These are phyloP conservation scores for Chaetomium cochliodes DNA, from an alignment of 495 filamentous ascomycete genomes.

Conservation along the genomic window DNA sequence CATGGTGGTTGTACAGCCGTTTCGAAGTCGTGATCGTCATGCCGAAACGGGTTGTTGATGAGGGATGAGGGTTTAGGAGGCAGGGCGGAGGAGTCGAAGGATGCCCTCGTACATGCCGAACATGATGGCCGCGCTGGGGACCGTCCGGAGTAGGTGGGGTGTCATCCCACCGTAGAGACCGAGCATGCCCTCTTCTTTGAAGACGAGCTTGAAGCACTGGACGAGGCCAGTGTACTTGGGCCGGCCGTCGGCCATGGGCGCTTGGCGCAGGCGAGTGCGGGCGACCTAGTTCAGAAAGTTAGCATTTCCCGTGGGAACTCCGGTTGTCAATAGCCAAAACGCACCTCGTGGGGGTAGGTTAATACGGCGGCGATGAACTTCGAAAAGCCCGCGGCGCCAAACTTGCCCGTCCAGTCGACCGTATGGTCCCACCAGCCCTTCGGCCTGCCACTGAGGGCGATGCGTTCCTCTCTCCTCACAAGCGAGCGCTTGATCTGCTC, in stretches of 20 bases:
- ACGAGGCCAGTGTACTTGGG: slow-evolving; percentile 79
- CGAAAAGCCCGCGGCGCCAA: slow-evolving; percentile 74
- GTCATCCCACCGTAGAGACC: slow-evolving; percentile 83
- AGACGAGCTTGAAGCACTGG: slow-evolving; percentile 78
- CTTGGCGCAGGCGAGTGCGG: slow-evolving; percentile 76
- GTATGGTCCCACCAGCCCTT: slow-evolving; percentile 63
- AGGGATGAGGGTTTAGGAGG: slow-evolving; percentile 19
- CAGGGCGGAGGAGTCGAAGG: slow-evolving; percentile 53
- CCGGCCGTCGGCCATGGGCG: slow-evolving; percentile 66
- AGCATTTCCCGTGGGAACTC: slow-evolving; percentile 9
- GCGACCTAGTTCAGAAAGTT: slow-evolving; percentile 56
- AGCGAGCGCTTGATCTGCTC: slow-evolving; percentile 75
- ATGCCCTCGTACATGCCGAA: slow-evolving; percentile 89
- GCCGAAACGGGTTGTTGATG: not conserved
- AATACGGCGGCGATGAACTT: slow-evolving; percentile 77
- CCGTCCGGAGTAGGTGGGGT: slow-evolving; percentile 80
- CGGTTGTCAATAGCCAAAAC: slow-evolving; percentile 18
- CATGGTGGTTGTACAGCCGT: slow-evolving; percentile 13
- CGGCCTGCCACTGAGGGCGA: slow-evolving; percentile 52
- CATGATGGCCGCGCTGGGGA: slow-evolving; percentile 87
- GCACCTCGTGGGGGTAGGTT: slow-evolving; percentile 86
- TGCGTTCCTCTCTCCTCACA: slow-evolving; percentile 54
- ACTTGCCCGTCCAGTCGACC: slow-evolving; percentile 65
- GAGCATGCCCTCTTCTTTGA: slow-evolving; percentile 78
- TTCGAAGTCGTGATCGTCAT: not conserved